Base-by-base conservation (phyloP, 805 yeast genomes). In the Saturnispora serradocipensis region DNA sequence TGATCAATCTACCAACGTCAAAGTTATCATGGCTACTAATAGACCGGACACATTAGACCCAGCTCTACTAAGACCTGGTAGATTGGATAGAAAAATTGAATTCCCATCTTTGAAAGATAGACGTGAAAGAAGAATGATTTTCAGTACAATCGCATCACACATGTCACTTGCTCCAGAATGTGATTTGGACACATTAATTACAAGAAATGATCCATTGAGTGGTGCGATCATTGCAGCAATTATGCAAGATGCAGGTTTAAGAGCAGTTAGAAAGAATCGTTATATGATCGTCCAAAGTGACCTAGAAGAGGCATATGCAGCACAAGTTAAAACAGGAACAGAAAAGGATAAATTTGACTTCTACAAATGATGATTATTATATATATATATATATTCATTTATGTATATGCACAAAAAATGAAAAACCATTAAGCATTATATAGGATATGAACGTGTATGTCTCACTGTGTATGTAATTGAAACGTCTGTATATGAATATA, bases 11-110 rank as follows among this genome's bases (percentile, higher is more conserved):
- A 81, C 96, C 6, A 90, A 89, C 57, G 99, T 93, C 49, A 93
- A 93, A 73, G 97, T 93, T 36, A 93, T 93, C 57, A 93, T 93
- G 99, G 99, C 99, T 42, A 93, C 99, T 11, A 93, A 93, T 72
- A 86, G 99, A 73, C 96, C 97, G n/a, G 99, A 93, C 67, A 93
- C 99, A 2, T 79, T 93, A 60, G 99, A 93, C 71, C 99, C 99
- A 4, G 99, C 99, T 11, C 75, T 93, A 60, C 80, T 93, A 68
- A 86, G 99, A 73, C 97, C 99, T 18, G 99, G 99, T 59, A 86
- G 99, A 73, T 78, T 93, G 67, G 99, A 93, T 70, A 81, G 99
- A 69, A 95, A 95, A 70, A 95, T 93, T 61, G 99, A 93, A 70
- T 95, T 93, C 70, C 99, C 99, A 48, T 82, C 88, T 20, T 76